Evolutionary conservation across 495 filamentous ascomycete genomes (phyloP).

Genomic region (Penicillium coffeae): DNA sequence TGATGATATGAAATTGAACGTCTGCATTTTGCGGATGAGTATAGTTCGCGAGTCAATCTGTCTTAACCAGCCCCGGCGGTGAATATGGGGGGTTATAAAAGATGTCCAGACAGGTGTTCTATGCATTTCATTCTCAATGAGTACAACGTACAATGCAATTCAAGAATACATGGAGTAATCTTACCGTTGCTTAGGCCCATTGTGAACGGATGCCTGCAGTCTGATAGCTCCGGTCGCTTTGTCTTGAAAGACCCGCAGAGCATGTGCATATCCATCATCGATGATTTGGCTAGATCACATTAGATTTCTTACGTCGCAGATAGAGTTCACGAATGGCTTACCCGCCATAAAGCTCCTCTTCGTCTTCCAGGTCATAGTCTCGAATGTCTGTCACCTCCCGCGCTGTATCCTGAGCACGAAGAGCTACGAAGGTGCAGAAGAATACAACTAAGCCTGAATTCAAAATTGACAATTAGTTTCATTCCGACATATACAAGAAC

Average conservation of each 20-base stretch:
- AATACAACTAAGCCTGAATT: constrained; percentile 69
- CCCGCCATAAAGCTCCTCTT: constrained; percentile 68
- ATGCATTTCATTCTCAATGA: no score
- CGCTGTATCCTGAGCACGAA: constrained; percentile 64
- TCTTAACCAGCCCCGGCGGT: constrained; percentile 55
- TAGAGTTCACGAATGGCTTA: constrained; percentile 29
- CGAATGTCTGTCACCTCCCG: constrained; percentile 47
- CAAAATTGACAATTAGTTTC: not conserved
- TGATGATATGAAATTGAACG: constrained; percentile 56
- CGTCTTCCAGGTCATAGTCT: constrained; percentile 59
- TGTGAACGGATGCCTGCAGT: constrained; percentile 49
- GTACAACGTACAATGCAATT: no score
- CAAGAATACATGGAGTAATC: not conserved
- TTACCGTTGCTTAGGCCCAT: constrained; percentile 40
- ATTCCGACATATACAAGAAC: no score
- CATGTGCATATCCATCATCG: constrained; percentile 67
- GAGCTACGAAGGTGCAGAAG: constrained; percentile 68
- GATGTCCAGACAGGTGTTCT: constrained; percentile 70
- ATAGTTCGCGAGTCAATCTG: constrained; percentile 48
- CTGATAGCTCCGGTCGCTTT: constrained; percentile 56
- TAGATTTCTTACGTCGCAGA: not conserved
- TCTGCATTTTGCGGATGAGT: constrained; percentile 57
- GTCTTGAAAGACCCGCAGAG: constrained; percentile 69
- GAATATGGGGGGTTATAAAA: constrained; percentile 62
- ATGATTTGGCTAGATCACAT: constrained; percentile 56